Conservation (phyloP, 2,329 filamentous ascomycete species). For the Ramularia endophylla region DNA sequence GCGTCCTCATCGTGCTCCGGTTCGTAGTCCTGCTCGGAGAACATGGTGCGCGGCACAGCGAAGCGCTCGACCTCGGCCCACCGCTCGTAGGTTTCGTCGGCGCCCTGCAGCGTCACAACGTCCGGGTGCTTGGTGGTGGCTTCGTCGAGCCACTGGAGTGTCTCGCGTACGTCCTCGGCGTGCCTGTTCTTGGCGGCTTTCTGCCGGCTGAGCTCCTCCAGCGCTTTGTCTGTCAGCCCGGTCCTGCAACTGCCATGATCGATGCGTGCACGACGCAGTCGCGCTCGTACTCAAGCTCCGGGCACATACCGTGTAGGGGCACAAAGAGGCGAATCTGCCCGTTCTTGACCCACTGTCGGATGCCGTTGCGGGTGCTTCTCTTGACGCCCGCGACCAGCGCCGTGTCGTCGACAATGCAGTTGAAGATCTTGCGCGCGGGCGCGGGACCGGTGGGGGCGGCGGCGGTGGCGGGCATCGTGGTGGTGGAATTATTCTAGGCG, state of each 20-base stretch:
- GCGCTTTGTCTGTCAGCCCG: constrained; percentile 31
- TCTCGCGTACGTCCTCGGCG: constrained; percentile 42
- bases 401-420: constrained; percentile 49
- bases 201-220: constrained; percentile 41
- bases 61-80: constrained; percentile 48
- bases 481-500: constrained; percentile 4
- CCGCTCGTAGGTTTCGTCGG: constrained; percentile 41
- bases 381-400: constrained; percentile 47
- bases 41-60: constrained; percentile 43
- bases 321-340: constrained; percentile 47
- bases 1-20: constrained; percentile 30
- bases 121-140: constrained; percentile 41
- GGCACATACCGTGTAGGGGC: constrained; percentile 43
- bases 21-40: constrained; percentile 43
- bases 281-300: background rate
- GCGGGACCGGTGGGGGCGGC: constrained; percentile 9
- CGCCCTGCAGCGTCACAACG: constrained; percentile 43
- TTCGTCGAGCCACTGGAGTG: constrained; percentile 47
- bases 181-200: constrained; percentile 38
- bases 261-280: too few species aligned
- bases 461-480: constrained; percentile 9
- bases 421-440: constrained; percentile 43
- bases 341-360: constrained; percentile 46
- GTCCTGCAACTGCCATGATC: background rate
- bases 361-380: constrained; percentile 47